These are phyloP conservation scores for Chlamydomonas applanata DNA, from an alignment of 139 green algal genomes.

Conservation along the genomic window DNA sequence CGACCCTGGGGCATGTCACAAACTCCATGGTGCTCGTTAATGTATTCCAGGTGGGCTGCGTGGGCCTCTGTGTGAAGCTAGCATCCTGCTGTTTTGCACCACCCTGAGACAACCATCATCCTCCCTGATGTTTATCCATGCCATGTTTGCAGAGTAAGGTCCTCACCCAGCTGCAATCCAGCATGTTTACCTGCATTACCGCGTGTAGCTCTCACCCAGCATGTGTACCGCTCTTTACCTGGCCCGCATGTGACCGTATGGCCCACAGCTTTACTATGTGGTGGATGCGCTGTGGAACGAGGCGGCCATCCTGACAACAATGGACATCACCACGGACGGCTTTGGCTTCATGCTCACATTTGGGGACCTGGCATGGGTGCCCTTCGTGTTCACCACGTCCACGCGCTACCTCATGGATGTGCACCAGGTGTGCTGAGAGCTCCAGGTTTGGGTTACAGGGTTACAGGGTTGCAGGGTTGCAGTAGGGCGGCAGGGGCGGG, in stretches of 20 bases:
- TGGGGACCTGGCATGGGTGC: constrained; percentile 95
- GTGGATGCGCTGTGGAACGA: constrained; percentile 66
- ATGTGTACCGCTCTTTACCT: background rate
- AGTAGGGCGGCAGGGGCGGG: no score
- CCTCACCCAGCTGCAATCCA: no score
- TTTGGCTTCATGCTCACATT: constrained; percentile 99
- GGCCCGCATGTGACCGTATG: background rate
- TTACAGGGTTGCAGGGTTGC: no score
- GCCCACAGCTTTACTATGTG: constrained; percentile 53
- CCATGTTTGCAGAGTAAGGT: no score
- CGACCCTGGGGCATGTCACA: constrained; percentile 43
- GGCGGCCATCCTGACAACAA: constrained; percentile 88
- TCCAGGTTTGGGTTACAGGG: no score
- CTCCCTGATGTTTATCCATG: no score
- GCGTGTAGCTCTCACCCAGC: background rate
- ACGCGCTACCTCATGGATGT: constrained; percentile 77
- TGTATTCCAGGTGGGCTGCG: constrained; percentile 46
- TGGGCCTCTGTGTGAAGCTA: background rate
- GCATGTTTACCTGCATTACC: background rate
- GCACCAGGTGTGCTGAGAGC: constrained; percentile 46
- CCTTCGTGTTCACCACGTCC: constrained; percentile 93
- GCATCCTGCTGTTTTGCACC: no score
- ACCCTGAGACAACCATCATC: no score
- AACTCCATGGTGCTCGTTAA: constrained; percentile 81
- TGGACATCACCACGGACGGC: constrained; percentile 98